Evolutionary conservation across 192 early-diverging fungal genomes (phyloP).

Genomic region (Coemansia brasiliensis): DNA sequence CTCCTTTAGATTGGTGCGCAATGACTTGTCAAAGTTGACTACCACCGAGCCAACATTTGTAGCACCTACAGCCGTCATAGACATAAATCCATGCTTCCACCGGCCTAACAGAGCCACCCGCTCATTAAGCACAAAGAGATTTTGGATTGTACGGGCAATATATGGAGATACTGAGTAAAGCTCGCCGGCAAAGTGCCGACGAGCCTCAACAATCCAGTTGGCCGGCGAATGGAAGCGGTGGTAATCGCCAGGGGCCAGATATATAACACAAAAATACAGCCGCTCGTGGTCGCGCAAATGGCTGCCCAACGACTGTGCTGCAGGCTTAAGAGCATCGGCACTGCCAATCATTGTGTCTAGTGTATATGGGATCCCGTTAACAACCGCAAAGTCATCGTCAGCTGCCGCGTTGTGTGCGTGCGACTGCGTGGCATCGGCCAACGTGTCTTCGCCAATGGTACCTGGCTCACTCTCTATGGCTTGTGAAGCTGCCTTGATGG

Average conservation of each 20-base stretch:
- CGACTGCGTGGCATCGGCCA: constrained; percentile 31
- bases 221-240: constrained; percentile 98
- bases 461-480: constrained; percentile 3
- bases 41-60: constrained; percentile 97
- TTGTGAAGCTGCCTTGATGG: too few species aligned
- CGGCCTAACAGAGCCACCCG: constrained; percentile 88
- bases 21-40: constrained; percentile 88
- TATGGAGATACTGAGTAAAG: constrained; percentile 93
- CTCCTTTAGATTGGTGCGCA: constrained; percentile 68
- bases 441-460: constrained; percentile 49
- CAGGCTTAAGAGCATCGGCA: constrained; percentile 35
- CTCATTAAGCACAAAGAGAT: constrained; percentile 97
- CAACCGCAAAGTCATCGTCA: constrained; percentile 83
- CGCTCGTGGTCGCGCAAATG: constrained; percentile 64
- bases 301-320: constrained; percentile 42
- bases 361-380: constrained; percentile 84
- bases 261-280: constrained; percentile 90
- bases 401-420: constrained; percentile 67
- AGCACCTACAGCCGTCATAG: constrained; percentile 94
- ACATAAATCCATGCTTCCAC: constrained; percentile 94
- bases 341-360: constrained; percentile 72
- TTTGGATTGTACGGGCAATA: constrained; percentile 77
- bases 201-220: constrained; percentile 85
- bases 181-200: constrained; percentile 95
- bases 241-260: constrained; percentile 97